Evolutionary conservation across 2,329 filamentous ascomycete species (phyloP).

Genomic region (Pleoardoris graminearum): DNA sequence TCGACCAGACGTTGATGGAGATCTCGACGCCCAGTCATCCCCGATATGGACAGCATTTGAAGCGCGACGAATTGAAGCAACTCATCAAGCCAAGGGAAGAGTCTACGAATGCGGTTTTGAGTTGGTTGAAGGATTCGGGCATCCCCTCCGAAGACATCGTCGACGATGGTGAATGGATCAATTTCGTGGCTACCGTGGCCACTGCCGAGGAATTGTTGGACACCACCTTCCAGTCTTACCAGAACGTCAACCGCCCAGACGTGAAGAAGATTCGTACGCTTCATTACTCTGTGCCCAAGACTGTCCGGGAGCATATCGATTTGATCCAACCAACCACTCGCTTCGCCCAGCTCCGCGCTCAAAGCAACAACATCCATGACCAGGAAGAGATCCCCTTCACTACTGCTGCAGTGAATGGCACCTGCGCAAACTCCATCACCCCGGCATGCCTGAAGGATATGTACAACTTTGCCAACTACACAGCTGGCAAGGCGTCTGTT

Average conservation of each 20-base stretch:
- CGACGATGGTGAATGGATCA: slow-evolving; percentile 64
- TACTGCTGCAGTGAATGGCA: slow-evolving; percentile 34
- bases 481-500: slow-evolving; percentile 40
- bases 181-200: slow-evolving; percentile 57
- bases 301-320: slow-evolving; percentile 59
- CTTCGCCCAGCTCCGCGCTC: slow-evolving; percentile 57
- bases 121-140: slow-evolving; percentile 60
- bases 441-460: slow-evolving; percentile 53
- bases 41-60: slow-evolving; percentile 65
- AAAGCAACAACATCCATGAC: slow-evolving; percentile 44
- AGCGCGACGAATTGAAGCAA: slow-evolving; percentile 60
- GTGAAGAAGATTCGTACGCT: slow-evolving; percentile 57
- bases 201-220: slow-evolving; percentile 61
- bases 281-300: slow-evolving; percentile 64
- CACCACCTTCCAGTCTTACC: slow-evolving; percentile 62
- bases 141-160: slow-evolving; percentile 53
- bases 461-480: slow-evolving; percentile 50
- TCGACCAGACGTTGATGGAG: slow-evolving; percentile 63
- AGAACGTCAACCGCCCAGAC: slow-evolving; percentile 49
- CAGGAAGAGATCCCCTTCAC: slow-evolving; percentile 28
- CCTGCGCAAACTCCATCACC: slow-evolving; percentile 51
- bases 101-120: slow-evolving; percentile 54
- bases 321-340: slow-evolving; percentile 68
- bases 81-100: slow-evolving; percentile 57
- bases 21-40: slow-evolving; percentile 64